Evolutionary conservation across 495 filamentous ascomycete genomes (phyloP), one percentile per base, ranked within the genome.

Genomic region (Cenococcum geophilum): DNA sequence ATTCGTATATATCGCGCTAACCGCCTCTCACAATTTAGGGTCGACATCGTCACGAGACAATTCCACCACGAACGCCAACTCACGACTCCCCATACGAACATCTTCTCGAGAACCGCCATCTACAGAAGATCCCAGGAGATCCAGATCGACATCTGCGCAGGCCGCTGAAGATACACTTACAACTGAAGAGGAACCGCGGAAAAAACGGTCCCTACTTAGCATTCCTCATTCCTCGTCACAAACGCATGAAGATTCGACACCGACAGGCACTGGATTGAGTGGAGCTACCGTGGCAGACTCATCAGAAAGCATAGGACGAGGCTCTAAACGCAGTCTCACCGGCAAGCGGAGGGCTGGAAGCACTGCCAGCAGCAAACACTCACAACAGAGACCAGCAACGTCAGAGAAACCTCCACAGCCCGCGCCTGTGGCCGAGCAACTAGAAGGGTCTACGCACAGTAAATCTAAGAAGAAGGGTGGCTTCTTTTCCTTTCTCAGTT

Each of bases 401-500:
- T 62, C 64, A 37, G 72, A 73, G 65, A 72, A 75, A 58, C 61
- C 42, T 9, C 42, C 62, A 16, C 58, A 23, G 49, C 40, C 64
- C 70, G 69, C 60, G 72, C 79, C 67, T 74, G 72, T 77, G 60
- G 66, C 71, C 66, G 71, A 69, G 68, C 76, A 67, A 5, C 36
- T 20, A 20, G 64, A 62, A 55, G 58, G 64, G 1, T 58, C 74
- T 72, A 63, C 77, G 64, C 21, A 50, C 71, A 70, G 62, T 69
- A 70, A 83, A 81, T 68, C 72, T 78, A 52, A 52, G 57, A 87
- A 85, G 71, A 89, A 87, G 76, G 83, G 73, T 43, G 60, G 83
- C 10, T 75, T 96, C 40, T 75, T 95, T 21, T 79, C 88, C 25
- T 84, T 93, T 58, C 76, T 96, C 52, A 86, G 81, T 55, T 96